Evolutionary conservation across 2,329 filamentous ascomycete species (phyloP).

Genomic region (Cytospora leucostoma): DNA sequence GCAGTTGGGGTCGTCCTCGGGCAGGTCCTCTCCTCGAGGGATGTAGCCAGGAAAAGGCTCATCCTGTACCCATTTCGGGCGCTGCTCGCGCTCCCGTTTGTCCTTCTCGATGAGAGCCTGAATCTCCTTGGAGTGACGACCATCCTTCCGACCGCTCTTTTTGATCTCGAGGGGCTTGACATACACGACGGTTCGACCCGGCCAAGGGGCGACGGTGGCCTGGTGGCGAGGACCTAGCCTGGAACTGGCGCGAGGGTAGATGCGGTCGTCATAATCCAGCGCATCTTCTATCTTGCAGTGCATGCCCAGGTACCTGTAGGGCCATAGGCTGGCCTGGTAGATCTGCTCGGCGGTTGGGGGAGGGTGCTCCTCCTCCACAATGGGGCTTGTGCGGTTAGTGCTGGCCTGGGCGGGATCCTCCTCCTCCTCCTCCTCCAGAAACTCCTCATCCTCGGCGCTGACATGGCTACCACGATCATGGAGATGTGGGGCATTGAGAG

Average conservation of each 20-base stretch:
- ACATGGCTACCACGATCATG: slow-evolving; percentile 65
- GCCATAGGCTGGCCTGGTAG: slow-evolving; percentile 92
- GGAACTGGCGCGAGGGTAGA: slow-evolving; percentile 93
- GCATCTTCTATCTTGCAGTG: slow-evolving; percentile 96
- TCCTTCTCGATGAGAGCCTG: slow-evolving; percentile 80
- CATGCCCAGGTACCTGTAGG: slow-evolving; percentile 91
- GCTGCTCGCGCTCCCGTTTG: slow-evolving; percentile 73
- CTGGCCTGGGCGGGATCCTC: slow-evolving; percentile 59
- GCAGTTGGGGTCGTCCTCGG: slow-evolving; percentile 69
- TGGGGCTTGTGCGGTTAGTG: slow-evolving; percentile 66
- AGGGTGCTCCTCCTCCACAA: slow-evolving; percentile 59
- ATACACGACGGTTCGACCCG: slow-evolving; percentile 82
- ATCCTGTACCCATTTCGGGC: slow-evolving; percentile 92
- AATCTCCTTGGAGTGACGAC: slow-evolving; percentile 77
- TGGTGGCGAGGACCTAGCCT: slow-evolving; percentile 90
- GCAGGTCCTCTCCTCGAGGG: slow-evolving; percentile 75
- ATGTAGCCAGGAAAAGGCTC: slow-evolving; percentile 80
- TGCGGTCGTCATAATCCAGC: slow-evolving; percentile 94
- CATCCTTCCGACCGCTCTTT: slow-evolving; percentile 76
- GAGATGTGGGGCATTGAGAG: slow-evolving; percentile 78
- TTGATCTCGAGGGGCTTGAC: slow-evolving; percentile 87
- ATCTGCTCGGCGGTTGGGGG: slow-evolving; percentile 80
- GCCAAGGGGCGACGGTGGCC: slow-evolving; percentile 82
- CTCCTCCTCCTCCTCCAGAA: slow-evolving; percentile 73
- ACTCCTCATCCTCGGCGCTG: slow-evolving; percentile 66